Evolutionary conservation across 306 rosid genomes (phyloP), one percentile per base, ranked within the genome.

Genomic region (Spatholobus suberectus): DNA sequence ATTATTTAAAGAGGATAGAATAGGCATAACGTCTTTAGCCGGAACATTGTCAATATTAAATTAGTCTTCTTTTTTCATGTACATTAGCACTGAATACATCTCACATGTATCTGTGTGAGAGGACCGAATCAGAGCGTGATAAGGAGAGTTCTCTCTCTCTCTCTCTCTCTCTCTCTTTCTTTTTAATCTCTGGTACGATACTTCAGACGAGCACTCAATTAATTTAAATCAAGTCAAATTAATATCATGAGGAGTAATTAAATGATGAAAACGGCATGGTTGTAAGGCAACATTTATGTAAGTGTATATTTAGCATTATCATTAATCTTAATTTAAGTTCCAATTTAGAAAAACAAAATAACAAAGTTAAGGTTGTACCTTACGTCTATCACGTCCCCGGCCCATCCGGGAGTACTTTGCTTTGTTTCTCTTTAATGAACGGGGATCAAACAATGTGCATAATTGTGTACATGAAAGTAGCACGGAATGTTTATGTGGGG

Each of bases 401-500:
- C 10, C 4, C 6, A 9, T 24, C 8, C 6, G 70, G 12, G 24
- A 34, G 24, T 65, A 65, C 14, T 34, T 65, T 65, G 24, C 5
- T 55, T 4, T 37, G 8, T 37, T 49, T 49, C 1, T 17, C 21
- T 49, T 11, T 1, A 27, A 65, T 9, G 26, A 8, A 17, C 2
- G n/a, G 75, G 75, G 40, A 14, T 27, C 0, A 4, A 14, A 27
- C 43, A 46, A 32, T 2, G 5, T 23, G 18, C 43, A 47, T 37
- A 41, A 15, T 43, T 15, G 59, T 26, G 15, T 9, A 26, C 62
- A 17, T 71, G 41, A 32, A 46, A 29, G 29, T 44, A 41, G 54
- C 20, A 69, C n/a, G 75, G 75, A 68, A 68, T 46, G 61, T n/a
- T 46, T 72, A 2, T 72, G 26, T 29, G 63, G 40, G 13, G 46